Base-by-base conservation (phyloP, 345 rosid species). In the Gynandropsis gynandra region DNA sequence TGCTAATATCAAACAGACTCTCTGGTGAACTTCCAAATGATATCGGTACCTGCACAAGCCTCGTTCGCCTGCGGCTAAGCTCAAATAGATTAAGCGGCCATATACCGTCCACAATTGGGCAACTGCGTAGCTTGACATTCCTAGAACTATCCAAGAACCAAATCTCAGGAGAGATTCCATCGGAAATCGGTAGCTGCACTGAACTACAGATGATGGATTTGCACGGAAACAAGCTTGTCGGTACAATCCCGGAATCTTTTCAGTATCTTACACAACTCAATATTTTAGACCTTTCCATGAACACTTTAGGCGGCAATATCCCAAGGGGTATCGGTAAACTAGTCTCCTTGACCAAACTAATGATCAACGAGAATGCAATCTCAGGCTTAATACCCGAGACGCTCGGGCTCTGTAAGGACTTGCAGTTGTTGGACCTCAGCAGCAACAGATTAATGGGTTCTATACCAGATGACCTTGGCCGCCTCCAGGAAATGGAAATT, bases 351-450 rank as follows among this genome's bases (percentile, higher is more conserved):
- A 81, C 77, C 1, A 89, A 89, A 57, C 90, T 89, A 55, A 70
- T 76, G 29, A 81, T 89, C 6, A 72, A 74, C 0, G 69, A 69
- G 61, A 89, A 89, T 17, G 68, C 57, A 51, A 48, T 89, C 35
- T 76, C 83, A 43, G 90, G 88, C n/a, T 52, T 62, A 12, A 78
- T 89, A 29, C 95, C 95, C 13, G 53, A 41, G 60, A 70, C 80
- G 59, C 67, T 89, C 50, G 86, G 84, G 5, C 78, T 80, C 0
- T 89, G 95, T 59, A 58, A 47, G 24, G 81, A 78, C 73, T 70
- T 89, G 15, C 94, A 89, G 77, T 62, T 86, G 9, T 73, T 89
- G 5, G 86, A 86, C 61, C 71, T 86, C 54, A 80, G 95, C 31
- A 58, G 72, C 59, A 89, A 89, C 60, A 69, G 47, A 29, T 49